Evolutionary conservation across 805 yeast species (phyloP), one percentile per base, ranked within the genome.

Genomic region (Kodamaea neixiangensis): DNA sequence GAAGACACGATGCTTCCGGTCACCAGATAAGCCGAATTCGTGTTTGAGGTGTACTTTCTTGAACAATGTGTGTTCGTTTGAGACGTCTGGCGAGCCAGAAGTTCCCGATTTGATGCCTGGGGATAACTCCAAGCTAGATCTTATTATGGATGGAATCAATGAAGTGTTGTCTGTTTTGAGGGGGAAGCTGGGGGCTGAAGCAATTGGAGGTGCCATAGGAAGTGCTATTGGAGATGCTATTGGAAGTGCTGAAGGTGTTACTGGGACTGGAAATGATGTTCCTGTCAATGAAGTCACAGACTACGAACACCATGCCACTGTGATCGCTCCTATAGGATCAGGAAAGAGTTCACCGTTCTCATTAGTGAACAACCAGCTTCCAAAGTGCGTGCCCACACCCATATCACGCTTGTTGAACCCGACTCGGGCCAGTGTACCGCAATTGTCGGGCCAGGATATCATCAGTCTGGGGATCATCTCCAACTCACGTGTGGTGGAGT

Each of bases 1-100:
- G 53, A 82, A 82, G 67, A 79, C 89, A 0, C 67, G 87, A 51
- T 86, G 91, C 56, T 78, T 83, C 59, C 78, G 84, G 46, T 73
- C 82, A 10, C 72, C 79, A 1, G 73, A 67, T 20, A 70, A 75
- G 14, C 57, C 67, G 5, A 63, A 68, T 7, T 71, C 81, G 2
- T 85, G 91, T 66, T 65, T 84, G 17, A 66, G 89, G 18, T 86
- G 91, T 59, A 66, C 72, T 1, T 80, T 84, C 4, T 65, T 83
- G 35, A 78, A 75, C 5, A 66, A 73, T 25, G 66, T 62, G 18
- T 86, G 91, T 58, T 79, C 85, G 6, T 79, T 83, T 56, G 78
- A 70, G 50, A 65, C 21, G 15, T 21, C 46, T 3, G 19, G 13
- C 17, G 46, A 39, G 34, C 40, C 41, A 56, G 44, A 52, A 29